phyloP scores from a whole-genome alignment of 2,329 filamentous ascomycete genomes.

The Cryoendolithus antarcticus region DNA sequence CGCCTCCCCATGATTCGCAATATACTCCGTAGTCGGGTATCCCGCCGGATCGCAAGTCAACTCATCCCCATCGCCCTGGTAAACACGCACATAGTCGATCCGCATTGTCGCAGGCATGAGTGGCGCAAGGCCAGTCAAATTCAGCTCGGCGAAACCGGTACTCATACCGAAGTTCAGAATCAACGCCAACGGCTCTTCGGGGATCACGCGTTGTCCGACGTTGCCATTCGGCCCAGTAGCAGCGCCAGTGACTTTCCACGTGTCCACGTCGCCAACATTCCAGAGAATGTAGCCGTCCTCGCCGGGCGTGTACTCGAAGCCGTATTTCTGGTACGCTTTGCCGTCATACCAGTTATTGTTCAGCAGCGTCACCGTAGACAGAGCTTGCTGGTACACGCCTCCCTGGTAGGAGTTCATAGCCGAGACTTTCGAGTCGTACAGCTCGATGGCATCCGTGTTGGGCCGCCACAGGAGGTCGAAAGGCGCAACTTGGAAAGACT shows the following conservation, averaged over 20 bases:
- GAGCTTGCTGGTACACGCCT: constrained; percentile 43
- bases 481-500: constrained; percentile 38
- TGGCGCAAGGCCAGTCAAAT: constrained; percentile 42
- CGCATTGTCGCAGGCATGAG: constrained; percentile 49
- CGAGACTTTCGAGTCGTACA: constrained; percentile 37
- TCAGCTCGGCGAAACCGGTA: constrained; percentile 49
- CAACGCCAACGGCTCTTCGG: constrained; percentile 43
- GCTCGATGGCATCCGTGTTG: constrained; percentile 40
- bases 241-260: constrained; percentile 40
- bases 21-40: constrained; percentile 41
- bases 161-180: constrained; percentile 44
- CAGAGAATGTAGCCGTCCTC: constrained; percentile 36
- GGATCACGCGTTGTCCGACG: constrained; percentile 35
- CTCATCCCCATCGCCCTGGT: constrained; percentile 36
- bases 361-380: constrained; percentile 42
- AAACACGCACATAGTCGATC: constrained; percentile 43
- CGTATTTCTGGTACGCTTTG: constrained; percentile 41
- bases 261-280: constrained; percentile 40
- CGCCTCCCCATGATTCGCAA: constrained; percentile 33
- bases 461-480: constrained; percentile 41
- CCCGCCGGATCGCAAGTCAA: constrained; percentile 46
- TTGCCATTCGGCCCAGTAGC: constrained; percentile 44
- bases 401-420: constrained; percentile 41
- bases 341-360: constrained; percentile 46
- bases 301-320: constrained; percentile 43